Evolutionary conservation across 257 asterid genomes (phyloP).

Genomic region (Solanum paucissectum): DNA sequence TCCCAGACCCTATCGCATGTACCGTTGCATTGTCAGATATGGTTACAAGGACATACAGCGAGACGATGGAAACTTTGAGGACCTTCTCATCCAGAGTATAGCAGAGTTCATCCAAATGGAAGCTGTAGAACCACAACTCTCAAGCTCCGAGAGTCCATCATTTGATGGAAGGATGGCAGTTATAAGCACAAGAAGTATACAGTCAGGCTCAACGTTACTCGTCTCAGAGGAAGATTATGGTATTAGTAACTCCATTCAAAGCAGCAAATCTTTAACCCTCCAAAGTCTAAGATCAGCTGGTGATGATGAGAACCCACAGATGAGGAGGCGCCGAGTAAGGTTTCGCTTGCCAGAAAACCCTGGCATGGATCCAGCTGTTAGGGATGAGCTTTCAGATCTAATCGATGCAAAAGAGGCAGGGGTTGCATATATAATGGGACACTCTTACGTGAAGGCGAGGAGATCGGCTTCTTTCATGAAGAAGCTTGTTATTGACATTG

Average conservation of each 20-base stretch:
- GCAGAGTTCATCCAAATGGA: slow-evolving; percentile 97
- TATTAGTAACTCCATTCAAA: slow-evolving; percentile 31
- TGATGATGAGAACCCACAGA: slow-evolving; percentile 66
- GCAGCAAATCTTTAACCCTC: slow-evolving; percentile 65
- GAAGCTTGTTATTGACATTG: slow-evolving; percentile 75
- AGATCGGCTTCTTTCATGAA: slow-evolving; percentile 62
- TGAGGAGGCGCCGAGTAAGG: slow-evolving; percentile 63
- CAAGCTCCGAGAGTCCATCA: slow-evolving; percentile 51
- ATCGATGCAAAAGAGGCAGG: slow-evolving; percentile 91
- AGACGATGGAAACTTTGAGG: slow-evolving; percentile 74
- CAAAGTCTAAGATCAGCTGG: slow-evolving; percentile 62
- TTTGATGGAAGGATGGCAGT: slow-evolving; percentile 97
- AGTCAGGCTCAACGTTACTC: slow-evolving; percentile 33
- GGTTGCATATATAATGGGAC: slow-evolving; percentile 87
- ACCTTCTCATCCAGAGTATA: slow-evolving; percentile 67
- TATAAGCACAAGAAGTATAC: slow-evolving; percentile 42
- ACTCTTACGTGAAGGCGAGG: slow-evolving; percentile 80
- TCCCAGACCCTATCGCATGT: slow-evolving; percentile 91
- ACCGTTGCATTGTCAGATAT: slow-evolving; percentile 84
- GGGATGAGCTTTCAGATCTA: slow-evolving; percentile 74
- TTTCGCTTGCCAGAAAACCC: slow-evolving; percentile 52
- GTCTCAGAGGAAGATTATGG: slow-evolving; percentile 37
- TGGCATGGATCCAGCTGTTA: slow-evolving; percentile 49
- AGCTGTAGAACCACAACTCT: slow-evolving; percentile 66
- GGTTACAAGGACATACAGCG: slow-evolving; percentile 91